phyloP scores from a whole-genome alignment of 169 alveolate genomes.

The Plasmodium cynomolgi region DNA sequence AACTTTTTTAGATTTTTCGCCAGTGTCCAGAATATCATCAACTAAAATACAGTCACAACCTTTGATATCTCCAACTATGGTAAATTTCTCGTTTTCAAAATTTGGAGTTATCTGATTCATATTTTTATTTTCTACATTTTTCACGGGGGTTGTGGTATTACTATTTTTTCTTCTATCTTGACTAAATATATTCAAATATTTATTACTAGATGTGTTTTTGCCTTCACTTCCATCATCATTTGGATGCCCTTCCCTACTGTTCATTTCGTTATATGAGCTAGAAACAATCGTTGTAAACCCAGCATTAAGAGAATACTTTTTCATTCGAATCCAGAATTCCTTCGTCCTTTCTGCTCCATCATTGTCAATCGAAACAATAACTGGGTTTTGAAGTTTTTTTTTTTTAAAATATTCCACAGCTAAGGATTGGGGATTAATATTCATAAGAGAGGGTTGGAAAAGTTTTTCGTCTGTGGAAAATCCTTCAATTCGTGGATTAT shows the following conservation, averaged over 20 bases:
- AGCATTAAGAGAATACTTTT: slow-evolving; percentile 74
- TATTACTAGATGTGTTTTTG: slow-evolving; percentile 5
- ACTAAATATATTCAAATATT: slow-evolving; percentile 17
- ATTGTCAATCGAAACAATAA: slow-evolving; percentile 86
- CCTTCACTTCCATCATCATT: slow-evolving; percentile 17
- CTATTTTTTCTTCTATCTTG: slow-evolving; percentile 38
- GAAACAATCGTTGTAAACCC: slow-evolving; percentile 80
- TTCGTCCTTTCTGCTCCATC: slow-evolving; percentile 87
- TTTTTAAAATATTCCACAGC: slow-evolving; percentile 81
- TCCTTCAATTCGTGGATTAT: slow-evolving; percentile 84
- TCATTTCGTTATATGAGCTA: slow-evolving; percentile 33
- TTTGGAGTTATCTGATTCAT: slow-evolving; percentile 82
- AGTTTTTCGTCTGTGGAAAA: slow-evolving; percentile 72
- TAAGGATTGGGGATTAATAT: slow-evolving; percentile 81
- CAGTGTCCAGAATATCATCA: slow-evolving; percentile 94
- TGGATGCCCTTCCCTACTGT: slow-evolving; percentile 69
- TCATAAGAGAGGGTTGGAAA: slow-evolving; percentile 80
- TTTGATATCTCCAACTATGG: slow-evolving; percentile 89
- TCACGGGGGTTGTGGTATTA: slow-evolving; percentile 11
- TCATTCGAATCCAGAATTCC: slow-evolving; percentile 81
- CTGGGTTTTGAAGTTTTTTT: slow-evolving; percentile 78
- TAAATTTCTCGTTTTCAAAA: slow-evolving; percentile 82
- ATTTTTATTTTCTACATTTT: slow-evolving; percentile 50
- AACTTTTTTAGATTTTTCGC: slow-evolving; percentile 91
- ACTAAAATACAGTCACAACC: slow-evolving; percentile 90